Evolutionary conservation across 257 asterid genomes (phyloP), one percentile per base, ranked within the genome.

Genomic region (Ehretia macrophylla): DNA sequence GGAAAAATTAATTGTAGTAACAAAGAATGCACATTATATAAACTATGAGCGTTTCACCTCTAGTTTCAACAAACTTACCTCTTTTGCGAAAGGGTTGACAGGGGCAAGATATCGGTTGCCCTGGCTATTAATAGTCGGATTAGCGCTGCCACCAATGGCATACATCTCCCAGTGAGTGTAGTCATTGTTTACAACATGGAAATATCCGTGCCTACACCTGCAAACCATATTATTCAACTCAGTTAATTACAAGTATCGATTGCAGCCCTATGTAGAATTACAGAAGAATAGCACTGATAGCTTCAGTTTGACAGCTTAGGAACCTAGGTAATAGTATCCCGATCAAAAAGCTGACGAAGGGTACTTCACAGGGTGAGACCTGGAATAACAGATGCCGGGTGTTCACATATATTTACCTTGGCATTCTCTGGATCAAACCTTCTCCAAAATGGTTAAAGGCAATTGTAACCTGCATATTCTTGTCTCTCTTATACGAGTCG

Each of bases 71-170:
- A 18, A 32, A 57, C 42, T 3, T 20, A 85, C 98, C 98, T 88
- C 83, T 79, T 91, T 91, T 23, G 95, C 96, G 23, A 77, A 83
- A 67, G 79, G 84, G 78, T 87, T 76, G 64, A 19, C 51, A 4
- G 98, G 95, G 67, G 98, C 96, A 10, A 88, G 79, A 66, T 72
- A 91, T 77, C 96, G 70, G 83, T 91, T 88, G 35, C 98, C 96
- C 71, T 91, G 96, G 81, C 95, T 87, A 73, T 91, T 91, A 64
- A 91, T 91, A 39, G 98, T 91, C 39, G 98, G 98, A 54, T 74
- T 46, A n/a, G 95, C 98, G 58, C 98, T 91, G 51, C 98, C 98
- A 59, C 98, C 96, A 51, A 91, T 91, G 3, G 98, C 98, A 67
- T 91, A 91, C 98, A 91, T 88, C 60, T 70, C 77, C 98, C 98